Conservation (phyloP, 139 green algal genomes). For the Yamagishiella unicocca region DNA sequence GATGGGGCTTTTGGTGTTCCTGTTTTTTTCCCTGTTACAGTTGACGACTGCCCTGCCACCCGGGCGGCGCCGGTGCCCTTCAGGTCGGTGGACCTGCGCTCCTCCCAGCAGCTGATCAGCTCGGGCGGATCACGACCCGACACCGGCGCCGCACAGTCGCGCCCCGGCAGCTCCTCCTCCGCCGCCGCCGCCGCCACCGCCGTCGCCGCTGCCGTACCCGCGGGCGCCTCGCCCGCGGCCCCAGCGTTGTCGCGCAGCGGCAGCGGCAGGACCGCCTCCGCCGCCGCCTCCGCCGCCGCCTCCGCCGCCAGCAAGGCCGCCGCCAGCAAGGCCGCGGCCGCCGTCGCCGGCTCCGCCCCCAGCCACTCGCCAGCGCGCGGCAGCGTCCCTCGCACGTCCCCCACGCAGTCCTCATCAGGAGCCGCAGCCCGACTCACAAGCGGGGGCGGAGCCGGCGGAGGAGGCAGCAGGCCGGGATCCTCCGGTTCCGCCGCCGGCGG, state of each 20-base stretch:
- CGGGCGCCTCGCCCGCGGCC: background rate
- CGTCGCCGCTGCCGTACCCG: background rate
- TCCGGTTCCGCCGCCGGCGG: background rate
- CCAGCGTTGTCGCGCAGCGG: background rate
- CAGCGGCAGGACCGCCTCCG: background rate
- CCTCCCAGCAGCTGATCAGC: background rate
- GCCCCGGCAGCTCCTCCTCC: background rate
- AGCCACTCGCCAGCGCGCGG: no score
- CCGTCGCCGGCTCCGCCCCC: no score
- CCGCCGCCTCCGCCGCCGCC: background rate
- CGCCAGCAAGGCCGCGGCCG: background rate
- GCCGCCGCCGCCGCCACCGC: background rate
- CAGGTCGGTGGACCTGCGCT: constrained; percentile 10
- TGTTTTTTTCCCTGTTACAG: no score
- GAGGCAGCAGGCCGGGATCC: background rate
- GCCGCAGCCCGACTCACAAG: no score
- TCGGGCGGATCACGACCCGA: background rate
- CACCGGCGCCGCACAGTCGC: background rate
- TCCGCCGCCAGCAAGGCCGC: background rate
- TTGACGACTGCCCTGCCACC: no score
- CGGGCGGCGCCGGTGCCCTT: no score
- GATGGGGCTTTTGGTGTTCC: no score
- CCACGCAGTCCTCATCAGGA: no score
- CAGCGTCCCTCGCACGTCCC: no score
- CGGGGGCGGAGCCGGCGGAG: background rate